Evolutionary conservation across 176 grass and related monocot species (phyloP).

Genomic region (Chloris gayana): DNA sequence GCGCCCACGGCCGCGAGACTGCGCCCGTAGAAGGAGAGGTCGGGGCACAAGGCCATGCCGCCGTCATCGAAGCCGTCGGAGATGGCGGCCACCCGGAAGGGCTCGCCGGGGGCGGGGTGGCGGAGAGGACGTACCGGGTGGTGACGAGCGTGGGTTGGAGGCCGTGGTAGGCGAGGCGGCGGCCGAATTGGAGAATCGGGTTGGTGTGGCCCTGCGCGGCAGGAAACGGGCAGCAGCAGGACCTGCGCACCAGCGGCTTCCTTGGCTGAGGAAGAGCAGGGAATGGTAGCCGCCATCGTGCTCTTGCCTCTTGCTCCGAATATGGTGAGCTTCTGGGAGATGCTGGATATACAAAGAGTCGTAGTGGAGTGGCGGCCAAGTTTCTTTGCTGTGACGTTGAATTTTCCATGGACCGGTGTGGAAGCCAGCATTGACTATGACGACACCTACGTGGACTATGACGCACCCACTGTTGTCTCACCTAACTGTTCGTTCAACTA

Average conservation of each 20-base stretch:
- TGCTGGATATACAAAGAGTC: background rate
- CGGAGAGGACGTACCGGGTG: background rate
- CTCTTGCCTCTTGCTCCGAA: background rate
- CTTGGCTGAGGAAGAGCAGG: background rate
- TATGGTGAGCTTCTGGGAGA: background rate
- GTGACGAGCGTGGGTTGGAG: slow-evolving; percentile 9
- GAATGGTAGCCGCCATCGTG: background rate
- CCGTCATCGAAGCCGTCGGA: slow-evolving; percentile 29
- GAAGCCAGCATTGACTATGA: too few relatives aligned
- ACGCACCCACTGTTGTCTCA: too few relatives aligned
- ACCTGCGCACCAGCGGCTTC: background rate
- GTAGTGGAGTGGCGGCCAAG: background rate
- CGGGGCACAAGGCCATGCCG: background rate
- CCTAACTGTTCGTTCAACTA: too few relatives aligned
- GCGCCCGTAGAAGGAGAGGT: background rate
- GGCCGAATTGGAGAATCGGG: slow-evolving; percentile 29
- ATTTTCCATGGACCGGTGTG: too few relatives aligned
- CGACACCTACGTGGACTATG: too few relatives aligned
- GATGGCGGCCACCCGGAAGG: slow-evolving; percentile 20
- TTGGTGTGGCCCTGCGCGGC: slow-evolving; percentile 28
- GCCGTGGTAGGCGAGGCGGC: slow-evolving; percentile 25
- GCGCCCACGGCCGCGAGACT: background rate
- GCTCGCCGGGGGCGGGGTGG: background rate
- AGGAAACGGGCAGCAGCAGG: background rate
- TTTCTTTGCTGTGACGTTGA: background rate